Evolutionary conservation across 768 basidiomycete species (phyloP), one percentile per base, ranked within the genome.

Genomic region (Panaeolus papilionaceus): DNA sequence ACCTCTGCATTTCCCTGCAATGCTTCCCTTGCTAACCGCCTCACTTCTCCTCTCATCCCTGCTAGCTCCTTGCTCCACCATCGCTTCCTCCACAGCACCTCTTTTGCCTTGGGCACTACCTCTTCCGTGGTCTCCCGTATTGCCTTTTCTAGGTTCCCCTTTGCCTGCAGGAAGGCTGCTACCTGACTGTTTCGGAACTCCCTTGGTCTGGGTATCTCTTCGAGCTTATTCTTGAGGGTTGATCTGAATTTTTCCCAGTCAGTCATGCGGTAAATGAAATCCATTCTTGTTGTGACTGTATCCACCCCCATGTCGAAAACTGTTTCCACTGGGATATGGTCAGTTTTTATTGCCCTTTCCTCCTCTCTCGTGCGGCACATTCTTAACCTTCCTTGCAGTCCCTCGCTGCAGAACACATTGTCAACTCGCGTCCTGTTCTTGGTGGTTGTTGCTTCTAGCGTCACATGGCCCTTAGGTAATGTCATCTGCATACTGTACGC

Each of bases 291-390:
- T 40, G 37, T 54, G 2, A 26, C 58, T 0, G n/a, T 3, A 14
- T 61, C 20, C 0, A 47, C n/a, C 1, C 45, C 16, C 14, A 79
- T 33, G 37, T 79, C 72, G 4, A 82, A n/a, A 0, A 64, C 42
- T 0, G 72, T 76, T 16, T 69, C n/a, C 12, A 85, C 79, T 0
- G 79, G 82, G 65, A 78, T 74, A 67, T 85, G 82, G 71, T 85
- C 82, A 7, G 80, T 76, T 0, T 63, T 63, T 0, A 71, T 40
- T 0, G 73, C 76, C 7, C 40, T 67, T 0, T 49, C 6, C 0
- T 63, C 65, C 10, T 72, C 72, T 0, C 65, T 39, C 0, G 71
- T 72, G 11, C 71, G 51, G 71, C 83, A 84, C 2, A 33, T 4
- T 26, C 74, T 66, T 4, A 80, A 63, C 2, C 28, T 11, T 0